Base-by-base conservation (phyloP, 73 alveolate genomes). In the Paramecium tetraurelia region DNA sequence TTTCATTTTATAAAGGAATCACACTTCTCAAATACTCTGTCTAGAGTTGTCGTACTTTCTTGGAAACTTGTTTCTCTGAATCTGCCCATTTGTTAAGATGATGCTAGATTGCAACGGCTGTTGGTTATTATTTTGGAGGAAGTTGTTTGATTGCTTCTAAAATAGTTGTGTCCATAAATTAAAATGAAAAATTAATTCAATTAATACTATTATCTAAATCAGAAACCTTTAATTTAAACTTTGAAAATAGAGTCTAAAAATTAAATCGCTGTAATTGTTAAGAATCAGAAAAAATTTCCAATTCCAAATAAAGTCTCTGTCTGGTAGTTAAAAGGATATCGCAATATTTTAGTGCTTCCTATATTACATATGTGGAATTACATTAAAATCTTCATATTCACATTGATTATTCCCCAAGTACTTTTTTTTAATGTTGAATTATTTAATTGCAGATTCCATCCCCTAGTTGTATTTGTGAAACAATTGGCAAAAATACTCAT, bases 281-380 rank as follows among this genome's bases (percentile, higher is more conserved):
- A 22, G 87, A 38, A 21, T 75, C 87, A 40, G 33, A 44, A 80
- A 43, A 80, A 2, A 80, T 44, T 31, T 24, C 46, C 27, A 80
- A 80, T 20, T 80, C 90, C 14, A 80, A 44, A 20, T 80, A 80
- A 0, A 44, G 18, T 80, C 90, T 80, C 90, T 80, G 18, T 80
- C 90, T 40, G 38, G 48, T 16, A 46, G 35, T 80, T 29, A 80
- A 46, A 44, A 44, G 16, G 43, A 80, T 48, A 80, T 80, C 90
- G 24, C 90, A 80, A 80, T 80, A 80, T 80, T 80, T 80, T 11
- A 80, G 18, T 21, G 90, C 90, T 80, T 80, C 90, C 90, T 80
- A 41, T 40, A 31, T 21, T 44, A 20, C 27, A 80, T 22, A 43
- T n/a, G 20, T 44, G n/a, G 33, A 40, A 46, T 31, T 80, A 80